These are phyloP conservation scores for Porphyra umbilicalis DNA, from an alignment of 31 red algal genomes.

Conservation along the genomic window DNA sequence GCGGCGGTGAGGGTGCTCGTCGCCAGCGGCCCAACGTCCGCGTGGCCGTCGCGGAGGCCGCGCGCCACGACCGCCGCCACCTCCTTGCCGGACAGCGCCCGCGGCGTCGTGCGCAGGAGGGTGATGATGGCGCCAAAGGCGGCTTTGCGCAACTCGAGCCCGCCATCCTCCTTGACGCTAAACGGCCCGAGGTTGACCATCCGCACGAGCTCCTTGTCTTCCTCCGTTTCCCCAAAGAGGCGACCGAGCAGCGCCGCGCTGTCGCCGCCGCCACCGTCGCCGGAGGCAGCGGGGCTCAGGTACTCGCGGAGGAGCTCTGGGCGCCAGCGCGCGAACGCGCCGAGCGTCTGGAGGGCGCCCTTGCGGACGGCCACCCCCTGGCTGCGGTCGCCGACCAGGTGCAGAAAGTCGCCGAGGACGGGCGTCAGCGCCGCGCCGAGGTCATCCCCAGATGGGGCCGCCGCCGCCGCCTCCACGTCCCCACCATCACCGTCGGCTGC, in stretches of 20 bases:
- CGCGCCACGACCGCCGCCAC: neutral
- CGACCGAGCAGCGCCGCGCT: slow-evolving; percentile 15
- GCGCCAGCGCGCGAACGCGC: slow-evolving; percentile 51
- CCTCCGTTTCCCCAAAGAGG: slow-evolving; percentile 35
- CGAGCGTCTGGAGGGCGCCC: slow-evolving; percentile 62
- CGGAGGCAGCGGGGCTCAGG: slow-evolving; percentile 1
- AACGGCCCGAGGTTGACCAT: slow-evolving; percentile 93
- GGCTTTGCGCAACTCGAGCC: slow-evolving; percentile 75
- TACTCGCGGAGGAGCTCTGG: slow-evolving; percentile 56
- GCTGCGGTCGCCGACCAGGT: slow-evolving; percentile 41
- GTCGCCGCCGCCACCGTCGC: neutral
- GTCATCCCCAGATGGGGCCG: neutral
- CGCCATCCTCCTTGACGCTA: slow-evolving; percentile 83
- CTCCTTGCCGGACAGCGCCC: neutral
- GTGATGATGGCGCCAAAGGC: slow-evolving; percentile 72
- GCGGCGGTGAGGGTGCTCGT: slow-evolving; percentile 55
- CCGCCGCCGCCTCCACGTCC: neutral
- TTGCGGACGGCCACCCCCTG: slow-evolving; percentile 55
- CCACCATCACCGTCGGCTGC: neutral
- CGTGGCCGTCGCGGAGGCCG: slow-evolving; percentile 24
- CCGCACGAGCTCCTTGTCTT: slow-evolving; percentile 54
- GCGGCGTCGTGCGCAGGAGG: slow-evolving; percentile 23
- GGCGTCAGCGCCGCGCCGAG: neutral
- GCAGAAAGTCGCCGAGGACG: slow-evolving; percentile 25
- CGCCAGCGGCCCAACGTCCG: slow-evolving; percentile 57